phyloP scores from a whole-genome alignment of 2,329 filamentous ascomycete species.

The Paecilomyces niveus region DNA sequence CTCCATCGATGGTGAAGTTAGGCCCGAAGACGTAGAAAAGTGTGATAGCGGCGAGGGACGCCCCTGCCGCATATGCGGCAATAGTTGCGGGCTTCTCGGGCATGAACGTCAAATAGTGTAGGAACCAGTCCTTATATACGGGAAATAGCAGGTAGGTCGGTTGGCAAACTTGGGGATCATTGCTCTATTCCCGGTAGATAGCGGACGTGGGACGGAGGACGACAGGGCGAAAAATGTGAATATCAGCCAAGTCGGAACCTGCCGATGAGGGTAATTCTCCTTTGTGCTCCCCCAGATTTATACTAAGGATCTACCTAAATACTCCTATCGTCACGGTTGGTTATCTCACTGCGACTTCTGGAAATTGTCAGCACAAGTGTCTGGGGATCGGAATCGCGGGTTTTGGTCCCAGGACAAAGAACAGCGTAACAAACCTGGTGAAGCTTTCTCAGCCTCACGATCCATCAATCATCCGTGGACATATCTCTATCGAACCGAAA shows the following conservation, averaged over 20 bases:
- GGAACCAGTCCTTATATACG: not conserved
- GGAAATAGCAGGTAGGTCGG: not conserved
- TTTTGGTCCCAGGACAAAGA: not conserved
- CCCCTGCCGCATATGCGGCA: constrained; percentile 89
- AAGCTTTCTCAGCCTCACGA: not conserved
- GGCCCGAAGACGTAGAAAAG: constrained; percentile 96
- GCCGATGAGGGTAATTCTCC: not conserved
- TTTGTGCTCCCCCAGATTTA: not conserved
- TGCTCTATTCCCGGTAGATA: not conserved
- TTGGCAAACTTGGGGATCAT: not conserved
- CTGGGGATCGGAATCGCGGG: not conserved
- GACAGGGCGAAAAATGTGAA: not conserved
- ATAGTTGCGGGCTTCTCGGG: constrained; percentile 76
- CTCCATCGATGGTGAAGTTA: constrained; percentile 90
- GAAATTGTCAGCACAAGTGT: not conserved
- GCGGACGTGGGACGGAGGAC: not conserved
- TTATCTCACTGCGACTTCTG: not conserved
- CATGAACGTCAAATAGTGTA: constrained; percentile 44
- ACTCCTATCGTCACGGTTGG: not conserved
- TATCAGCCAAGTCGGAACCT: not conserved
- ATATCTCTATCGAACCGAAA: not conserved
- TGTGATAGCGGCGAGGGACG: constrained; percentile 87
- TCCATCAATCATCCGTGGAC: not conserved
- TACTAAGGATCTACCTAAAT: not conserved
- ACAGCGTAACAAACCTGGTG: not conserved